phyloP scores from a whole-genome alignment of 2,329 filamentous ascomycete genomes.

The Aspergillus fischeri region DNA sequence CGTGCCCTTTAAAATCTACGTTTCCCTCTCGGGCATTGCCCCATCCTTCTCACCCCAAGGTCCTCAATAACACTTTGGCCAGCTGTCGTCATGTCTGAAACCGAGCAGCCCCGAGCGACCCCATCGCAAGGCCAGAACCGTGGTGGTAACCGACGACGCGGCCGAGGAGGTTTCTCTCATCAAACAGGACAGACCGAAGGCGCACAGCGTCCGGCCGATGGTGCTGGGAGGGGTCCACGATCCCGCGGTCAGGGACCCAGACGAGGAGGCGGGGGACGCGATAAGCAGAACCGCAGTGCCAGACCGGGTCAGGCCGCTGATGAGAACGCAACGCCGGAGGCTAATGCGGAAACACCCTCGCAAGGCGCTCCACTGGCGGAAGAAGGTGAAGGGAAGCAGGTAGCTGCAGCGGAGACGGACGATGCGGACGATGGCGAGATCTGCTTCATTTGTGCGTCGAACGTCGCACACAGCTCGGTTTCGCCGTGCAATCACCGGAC shows the following conservation, averaged over 20 bases:
- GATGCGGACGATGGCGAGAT: constrained; percentile 69
- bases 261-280: constrained; percentile 31
- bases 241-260: constrained; percentile 31
- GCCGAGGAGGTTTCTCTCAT: constrained; percentile 30
- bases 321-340: constrained; percentile 8
- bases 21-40: not conserved
- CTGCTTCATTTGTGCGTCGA: constrained; percentile 96
- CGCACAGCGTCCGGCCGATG: constrained; percentile 21
- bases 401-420: constrained; percentile 24
- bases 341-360: constrained; percentile 35
- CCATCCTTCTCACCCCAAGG: constrained; percentile 3
- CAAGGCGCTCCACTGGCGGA: constrained; percentile 38
- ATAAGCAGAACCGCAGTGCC: constrained; percentile 21
- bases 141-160: constrained; percentile 38
- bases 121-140: constrained; percentile 39
- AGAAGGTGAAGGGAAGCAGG: constrained; percentile 28
- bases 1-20: not conserved
- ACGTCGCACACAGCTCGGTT: constrained; percentile 80
- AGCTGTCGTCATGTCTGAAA: constrained; percentile 27
- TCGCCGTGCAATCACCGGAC: constrained; percentile 94
- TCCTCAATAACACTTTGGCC: not conserved
- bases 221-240: constrained; percentile 33
- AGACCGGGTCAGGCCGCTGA: constrained; percentile 16
- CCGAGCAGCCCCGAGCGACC: constrained; percentile 19
- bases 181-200: constrained; percentile 25